phyloP scores from a whole-genome alignment of 2,329 filamentous ascomycete species.

The Cladosporium phlei region DNA sequence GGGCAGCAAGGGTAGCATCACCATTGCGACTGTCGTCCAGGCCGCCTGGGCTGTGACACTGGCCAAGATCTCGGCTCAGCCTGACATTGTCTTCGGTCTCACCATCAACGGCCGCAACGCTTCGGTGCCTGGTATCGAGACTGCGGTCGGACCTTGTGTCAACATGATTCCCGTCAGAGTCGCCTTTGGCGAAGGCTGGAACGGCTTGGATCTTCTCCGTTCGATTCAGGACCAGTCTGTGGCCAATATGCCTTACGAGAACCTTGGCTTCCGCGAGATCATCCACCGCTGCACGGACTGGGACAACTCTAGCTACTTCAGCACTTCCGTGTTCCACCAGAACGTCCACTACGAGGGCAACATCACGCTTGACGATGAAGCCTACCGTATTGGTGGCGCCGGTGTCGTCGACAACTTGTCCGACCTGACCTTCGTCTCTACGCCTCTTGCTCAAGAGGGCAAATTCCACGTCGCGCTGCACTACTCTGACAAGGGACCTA shows the following conservation, averaged over 20 bases:
- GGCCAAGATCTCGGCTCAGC: conserved; percentile 44
- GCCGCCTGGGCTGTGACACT: conserved; percentile 56
- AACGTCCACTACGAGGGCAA: conserved; percentile 13
- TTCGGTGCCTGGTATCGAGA: conserved; percentile 11
- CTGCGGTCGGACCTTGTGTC: conserved; percentile 8
- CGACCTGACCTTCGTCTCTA: conserved; percentile 9
- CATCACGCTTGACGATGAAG: conserved; percentile 9
- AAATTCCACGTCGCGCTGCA: conserved; percentile 9
- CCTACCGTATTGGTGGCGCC: conserved; percentile 9
- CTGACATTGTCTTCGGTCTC: conserved; percentile 53
- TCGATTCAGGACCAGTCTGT: conserved; percentile 8
- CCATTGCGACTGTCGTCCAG: conserved; percentile 46
- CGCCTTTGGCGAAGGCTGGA: conserved; percentile 7
- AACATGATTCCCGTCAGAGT: conserved; percentile 12
- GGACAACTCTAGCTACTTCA: conserved; percentile 8
- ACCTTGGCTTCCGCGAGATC: conserved; percentile 12
- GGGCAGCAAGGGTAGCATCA: conserved; percentile 20
- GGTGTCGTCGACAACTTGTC: conserved; percentile 11
- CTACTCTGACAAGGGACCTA: conserved; percentile 11
- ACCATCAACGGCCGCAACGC: conserved; percentile 13
- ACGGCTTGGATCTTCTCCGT: conserved; percentile 10
- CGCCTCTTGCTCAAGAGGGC: conserved; percentile 8
- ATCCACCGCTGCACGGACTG: conserved; percentile 11
- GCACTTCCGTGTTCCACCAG: conserved; percentile 10
- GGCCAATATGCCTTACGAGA: conserved; percentile 13